phyloP scores from a whole-genome alignment of 2,329 filamentous ascomycete species.

The Aspergillus sp. region DNA sequence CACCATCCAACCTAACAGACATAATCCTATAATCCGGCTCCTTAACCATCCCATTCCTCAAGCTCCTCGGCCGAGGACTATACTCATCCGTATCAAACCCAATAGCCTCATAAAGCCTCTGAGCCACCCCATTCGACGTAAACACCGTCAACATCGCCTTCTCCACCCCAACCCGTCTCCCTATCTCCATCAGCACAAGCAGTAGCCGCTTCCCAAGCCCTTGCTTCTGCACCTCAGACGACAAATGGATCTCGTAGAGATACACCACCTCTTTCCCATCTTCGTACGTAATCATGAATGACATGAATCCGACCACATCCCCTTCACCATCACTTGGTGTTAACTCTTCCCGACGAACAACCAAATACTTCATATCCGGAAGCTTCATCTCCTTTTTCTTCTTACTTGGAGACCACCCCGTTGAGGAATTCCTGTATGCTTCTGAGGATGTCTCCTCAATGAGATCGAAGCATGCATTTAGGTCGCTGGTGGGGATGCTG shows the following conservation, averaged over 20 bases:
- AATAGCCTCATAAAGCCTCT: conserved; percentile 51
- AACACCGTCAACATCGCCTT: conserved; percentile 66
- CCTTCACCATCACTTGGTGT: not conserved
- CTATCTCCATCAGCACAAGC: conserved; percentile 50
- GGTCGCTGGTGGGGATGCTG: conserved; percentile 41
- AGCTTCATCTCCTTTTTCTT: conserved; percentile 62
- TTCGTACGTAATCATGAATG: conserved; percentile 60
- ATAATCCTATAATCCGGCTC: conserved; percentile 56
- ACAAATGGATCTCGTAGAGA: conserved; percentile 64
- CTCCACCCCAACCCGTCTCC: conserved; percentile 47
- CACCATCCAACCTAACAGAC: conserved; percentile 46
- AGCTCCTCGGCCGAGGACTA: conserved; percentile 52
- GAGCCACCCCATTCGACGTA: conserved; percentile 51
- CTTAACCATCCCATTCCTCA: conserved; percentile 53
- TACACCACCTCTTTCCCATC: conserved; percentile 60
- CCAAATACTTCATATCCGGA: conserved; percentile 59
- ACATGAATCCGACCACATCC: conserved; percentile 46
- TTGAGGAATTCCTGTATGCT: conserved; percentile 54
- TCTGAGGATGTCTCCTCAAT: conserved; percentile 56
- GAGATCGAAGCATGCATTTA: conserved; percentile 55
- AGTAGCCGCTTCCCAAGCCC: conserved; percentile 57
- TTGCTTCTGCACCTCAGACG: conserved; percentile 44
- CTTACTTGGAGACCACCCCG: conserved; percentile 56
- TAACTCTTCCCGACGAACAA: conserved; percentile 39
- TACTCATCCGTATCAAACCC: conserved; percentile 56